Base-by-base conservation (phyloP, 768 basidiomycete species). In the Lanmaoa pseudosensibilis region DNA sequence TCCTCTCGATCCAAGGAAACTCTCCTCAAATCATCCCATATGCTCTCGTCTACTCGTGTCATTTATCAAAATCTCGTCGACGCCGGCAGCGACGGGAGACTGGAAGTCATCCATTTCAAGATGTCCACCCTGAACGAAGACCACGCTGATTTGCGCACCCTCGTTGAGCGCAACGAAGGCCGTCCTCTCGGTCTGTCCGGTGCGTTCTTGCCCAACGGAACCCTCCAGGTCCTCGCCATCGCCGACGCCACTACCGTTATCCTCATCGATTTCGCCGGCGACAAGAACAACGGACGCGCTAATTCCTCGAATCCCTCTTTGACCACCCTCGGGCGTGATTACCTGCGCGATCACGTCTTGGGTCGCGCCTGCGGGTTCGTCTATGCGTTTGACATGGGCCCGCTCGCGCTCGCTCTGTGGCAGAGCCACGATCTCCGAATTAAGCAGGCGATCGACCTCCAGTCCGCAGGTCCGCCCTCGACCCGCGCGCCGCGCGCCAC, bases 241-340 rank as follows among this genome's bases (percentile, higher is more conserved):
- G 63, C 72, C 2, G 70, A 72, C 12, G 54, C 63, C 33, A 53
- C 69, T 36, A 54, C 67, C 2, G 52, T 74, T 5, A 1, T 73
- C 50, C 52, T 71, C 39, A 56, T 72, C 41, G 55, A 74, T 32
- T 69, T 74, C 15, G 11, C 50, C 4, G 52, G 55, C 2, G 59
- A 60, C 60, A 73, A 70, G 66, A 67, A 66, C 71, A 72, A 73
- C 69, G 68, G 55, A 64, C 70, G 65, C 67, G 72, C 30, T 68
- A 61, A 44, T 7, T 54, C 65, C 4, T 57, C 71, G 2, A n/a
- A 59, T 4, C 8, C 62, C 8, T 58, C 66, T 45, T 47, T 56
- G 52, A 48, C 50, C 32, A 54, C 62, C 21, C 23, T 44, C 9
- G 70, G 70, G 1, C 60, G 62, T 18, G 65, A 63, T 56, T 73